phyloP scores from a whole-genome alignment of 2,329 filamentous ascomycete species.

The Aspergillus sp. region DNA sequence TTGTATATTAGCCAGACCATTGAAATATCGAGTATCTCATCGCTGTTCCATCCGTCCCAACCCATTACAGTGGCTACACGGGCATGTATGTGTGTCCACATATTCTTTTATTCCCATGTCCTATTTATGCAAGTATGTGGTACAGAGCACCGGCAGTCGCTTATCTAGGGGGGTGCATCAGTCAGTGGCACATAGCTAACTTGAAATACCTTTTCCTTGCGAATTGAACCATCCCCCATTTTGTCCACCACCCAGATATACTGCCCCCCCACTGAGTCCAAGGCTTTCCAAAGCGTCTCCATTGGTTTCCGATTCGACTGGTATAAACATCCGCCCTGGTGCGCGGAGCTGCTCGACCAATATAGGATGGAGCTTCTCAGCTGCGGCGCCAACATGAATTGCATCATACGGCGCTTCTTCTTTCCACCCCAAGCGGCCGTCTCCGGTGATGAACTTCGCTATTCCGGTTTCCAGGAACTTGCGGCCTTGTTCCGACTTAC shows the following conservation, averaged over 20 bases:
- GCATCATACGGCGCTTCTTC: constrained; percentile 70
- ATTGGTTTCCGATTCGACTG: constrained; percentile 47
- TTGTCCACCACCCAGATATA: constrained; percentile 63
- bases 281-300: constrained; percentile 13
- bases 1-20: no score
- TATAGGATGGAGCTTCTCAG: constrained; percentile 64
- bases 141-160: not conserved
- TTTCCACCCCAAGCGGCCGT: constrained; percentile 65
- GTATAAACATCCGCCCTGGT: constrained; percentile 71
- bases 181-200: constrained; percentile 63
- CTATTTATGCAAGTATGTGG: no score
- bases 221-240: constrained; percentile 52
- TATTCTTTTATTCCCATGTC: no score
- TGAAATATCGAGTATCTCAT: no score
- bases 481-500: constrained; percentile 55
- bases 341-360: constrained; percentile 72
- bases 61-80: no score
- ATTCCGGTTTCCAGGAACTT: constrained; percentile 58
- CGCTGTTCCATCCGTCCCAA: no score
- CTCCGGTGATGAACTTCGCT: constrained; percentile 69
- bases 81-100: no score
- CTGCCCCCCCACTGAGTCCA: constrained; percentile 39
- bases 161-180: constrained; percentile 47
- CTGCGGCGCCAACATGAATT: constrained; percentile 91
- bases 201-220: constrained; percentile 54